Evolutionary conservation across 1,284 basidiomycete genomes (phyloP).

Genomic region (Microbotryum scabiosae): DNA sequence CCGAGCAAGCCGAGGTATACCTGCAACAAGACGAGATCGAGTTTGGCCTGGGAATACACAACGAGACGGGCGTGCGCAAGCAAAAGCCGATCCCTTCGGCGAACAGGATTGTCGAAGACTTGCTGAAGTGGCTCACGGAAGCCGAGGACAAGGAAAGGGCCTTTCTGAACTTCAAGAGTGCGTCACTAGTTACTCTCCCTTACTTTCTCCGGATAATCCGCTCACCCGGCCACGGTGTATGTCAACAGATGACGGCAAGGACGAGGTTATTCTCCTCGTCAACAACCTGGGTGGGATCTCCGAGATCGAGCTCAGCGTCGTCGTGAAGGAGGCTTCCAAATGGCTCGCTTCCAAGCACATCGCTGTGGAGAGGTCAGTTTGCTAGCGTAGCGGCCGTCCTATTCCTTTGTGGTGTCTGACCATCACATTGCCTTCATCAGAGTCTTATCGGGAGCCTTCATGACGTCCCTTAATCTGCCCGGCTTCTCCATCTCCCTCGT

Average conservation of each 20-base stretch:
- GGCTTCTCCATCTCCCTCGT: slow-evolving; percentile 85
- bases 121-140: slow-evolving; percentile 64
- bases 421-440: slow-evolving; percentile 8
- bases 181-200: neutral
- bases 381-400: neutral
- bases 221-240: neutral
- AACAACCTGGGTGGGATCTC: slow-evolving; percentile 63
- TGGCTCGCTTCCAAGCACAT: slow-evolving; percentile 54
- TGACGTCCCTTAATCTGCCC: slow-evolving; percentile 88
- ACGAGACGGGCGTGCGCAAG: slow-evolving; percentile 70
- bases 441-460: slow-evolving; percentile 43
- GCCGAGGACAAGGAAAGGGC: slow-evolving; percentile 72
- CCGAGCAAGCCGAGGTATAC: slow-evolving; percentile 53
- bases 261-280: slow-evolving; percentile 49
- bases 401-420: neutral
- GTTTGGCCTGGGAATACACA: slow-evolving; percentile 78
- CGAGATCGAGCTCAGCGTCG: slow-evolving; percentile 70
- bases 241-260: slow-evolving; percentile 46
- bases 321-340: slow-evolving; percentile 42
- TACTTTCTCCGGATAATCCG: neutral
- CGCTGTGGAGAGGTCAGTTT: slow-evolving; percentile 47
- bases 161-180: slow-evolving; percentile 63
- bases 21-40: slow-evolving; percentile 63
- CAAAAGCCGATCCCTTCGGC: slow-evolving; percentile 60
- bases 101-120: slow-evolving; percentile 57